Base-by-base conservation (phyloP, 2,329 filamentous ascomycete species). In the Pyricularia sp. region DNA sequence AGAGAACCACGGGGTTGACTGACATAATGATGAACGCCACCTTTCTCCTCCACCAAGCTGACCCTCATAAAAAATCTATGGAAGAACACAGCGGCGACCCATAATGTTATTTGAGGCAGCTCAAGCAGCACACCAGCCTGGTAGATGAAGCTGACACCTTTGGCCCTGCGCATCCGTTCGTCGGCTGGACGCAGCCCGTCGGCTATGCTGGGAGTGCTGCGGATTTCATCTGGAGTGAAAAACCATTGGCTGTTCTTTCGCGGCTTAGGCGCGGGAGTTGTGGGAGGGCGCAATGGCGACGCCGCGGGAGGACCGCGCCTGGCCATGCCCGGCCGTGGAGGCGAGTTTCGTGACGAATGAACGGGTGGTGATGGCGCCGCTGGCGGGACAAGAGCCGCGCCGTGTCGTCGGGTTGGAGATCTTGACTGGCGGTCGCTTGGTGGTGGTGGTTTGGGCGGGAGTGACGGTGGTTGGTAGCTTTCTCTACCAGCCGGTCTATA, bases 61-160 rank as follows among this genome's bases (percentile, higher is more conserved):
- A 85, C 89, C 71, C 93, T 90, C 93, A 98, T 97, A 77, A 93
- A 94, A 78, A 97, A 98, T 36, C 95, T 88, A 78, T 99, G 94
- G 78, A 99, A 94, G 82, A 97, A 98, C 63, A 97, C 91, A 23
- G 92, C 91, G 0, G 95, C 95, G 0, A 96, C 96, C 79, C 92
- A 94, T 61, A 99, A 84, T 0, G 95, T 98, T 69, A 95, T 88
- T 78, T 97, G 94, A 14, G 94, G 94, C 66, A 98, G 83, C 70
- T 97, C 94, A 68, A 98, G 86, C 82, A 97, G 89, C 73, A 97
- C 92, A 72, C 94, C 95, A 64, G 94, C 93, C 78, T 97, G 94
- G 71, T 93, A 90, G 75, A 99, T 97, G 80, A 99, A 99, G 78
- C 97, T 97, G 76, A 97, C 90, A 65, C 95, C 94, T 78, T 98